phyloP scores from a whole-genome alignment of 169 alveolate species.

The Pseudocohnilembus persalinus region DNA sequence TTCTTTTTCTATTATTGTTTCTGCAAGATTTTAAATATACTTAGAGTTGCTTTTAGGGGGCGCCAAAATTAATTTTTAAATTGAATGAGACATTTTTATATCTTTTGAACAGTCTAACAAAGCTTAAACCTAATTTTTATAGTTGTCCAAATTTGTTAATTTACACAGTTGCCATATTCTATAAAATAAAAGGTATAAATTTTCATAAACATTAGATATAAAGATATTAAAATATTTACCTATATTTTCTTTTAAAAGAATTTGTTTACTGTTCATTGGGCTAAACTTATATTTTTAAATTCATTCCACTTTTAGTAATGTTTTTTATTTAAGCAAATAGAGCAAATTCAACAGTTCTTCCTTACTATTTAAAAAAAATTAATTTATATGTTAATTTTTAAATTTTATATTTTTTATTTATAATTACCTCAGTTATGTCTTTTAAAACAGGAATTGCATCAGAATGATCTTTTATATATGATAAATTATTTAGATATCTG shows the following conservation, averaged over 20 bases:
- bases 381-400: too few species aligned
- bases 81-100: not conserved
- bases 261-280: not conserved
- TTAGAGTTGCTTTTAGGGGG: not conserved
- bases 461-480: not conserved
- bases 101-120: not conserved
- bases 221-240: too few species aligned
- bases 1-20: not conserved
- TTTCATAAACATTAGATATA: too few species aligned
- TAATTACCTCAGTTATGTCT: not conserved
- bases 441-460: not conserved
- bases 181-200: too few species aligned
- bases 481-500: not conserved
- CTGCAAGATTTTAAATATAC: not conserved
- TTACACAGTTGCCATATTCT: not conserved
- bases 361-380: not conserved
- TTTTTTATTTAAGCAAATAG: not conserved
- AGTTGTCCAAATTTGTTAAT: not conserved
- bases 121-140: not conserved
- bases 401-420: too few species aligned
- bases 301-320: not conserved
- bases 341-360: not conserved
- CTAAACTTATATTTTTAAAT: not conserved
- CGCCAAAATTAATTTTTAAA: not conserved
- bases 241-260: not conserved